A percentile compares a stretch with the other conserved stretches of the same genome.
These are phyloP conservation scores for Colletotrichum gloeosporioides DNA, from an alignment of 2,329 filamentous ascomycete species.

Conservation along the genomic window DNA sequence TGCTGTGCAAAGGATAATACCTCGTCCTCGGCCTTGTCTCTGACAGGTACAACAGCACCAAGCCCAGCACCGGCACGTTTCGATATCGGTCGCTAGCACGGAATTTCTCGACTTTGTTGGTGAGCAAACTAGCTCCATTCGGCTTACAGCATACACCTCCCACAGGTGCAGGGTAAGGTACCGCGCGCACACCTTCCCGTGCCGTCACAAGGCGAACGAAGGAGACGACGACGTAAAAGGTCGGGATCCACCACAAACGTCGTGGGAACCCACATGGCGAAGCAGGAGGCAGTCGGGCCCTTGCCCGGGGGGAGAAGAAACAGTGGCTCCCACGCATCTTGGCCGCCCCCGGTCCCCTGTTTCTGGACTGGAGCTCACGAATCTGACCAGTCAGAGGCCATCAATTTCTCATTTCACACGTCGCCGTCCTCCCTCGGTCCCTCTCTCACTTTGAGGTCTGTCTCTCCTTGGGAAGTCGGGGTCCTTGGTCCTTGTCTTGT, in stretches of 20 bases:
- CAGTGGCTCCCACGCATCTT: background rate
- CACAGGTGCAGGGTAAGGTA: background rate
- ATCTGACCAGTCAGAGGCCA: conserved; percentile 13
- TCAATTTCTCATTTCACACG: conserved; percentile 19
- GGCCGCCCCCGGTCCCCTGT: background rate
- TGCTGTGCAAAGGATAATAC: background rate
- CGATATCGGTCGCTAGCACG: background rate
- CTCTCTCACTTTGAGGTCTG: background rate
- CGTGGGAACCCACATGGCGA: conserved; percentile 3
- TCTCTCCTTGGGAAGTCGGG: background rate
- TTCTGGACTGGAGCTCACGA: background rate
- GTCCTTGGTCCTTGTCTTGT: background rate
- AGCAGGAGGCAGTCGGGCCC: background rate
- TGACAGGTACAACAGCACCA: background rate
- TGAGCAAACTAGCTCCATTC: background rate
- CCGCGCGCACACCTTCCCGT: background rate
- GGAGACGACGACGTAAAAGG: background rate
- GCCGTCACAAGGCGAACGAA: background rate
- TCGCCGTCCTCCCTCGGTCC: conserved; percentile 1
- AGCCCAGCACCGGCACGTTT: background rate
- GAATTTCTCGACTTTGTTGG: background rate
- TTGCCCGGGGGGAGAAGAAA: background rate
- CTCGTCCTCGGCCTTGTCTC: background rate
- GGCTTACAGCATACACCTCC: background rate
- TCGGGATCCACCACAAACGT: background rate